Base-by-base conservation (phyloP, 176 grass and related monocot species). In the Triticum monococcum region DNA sequence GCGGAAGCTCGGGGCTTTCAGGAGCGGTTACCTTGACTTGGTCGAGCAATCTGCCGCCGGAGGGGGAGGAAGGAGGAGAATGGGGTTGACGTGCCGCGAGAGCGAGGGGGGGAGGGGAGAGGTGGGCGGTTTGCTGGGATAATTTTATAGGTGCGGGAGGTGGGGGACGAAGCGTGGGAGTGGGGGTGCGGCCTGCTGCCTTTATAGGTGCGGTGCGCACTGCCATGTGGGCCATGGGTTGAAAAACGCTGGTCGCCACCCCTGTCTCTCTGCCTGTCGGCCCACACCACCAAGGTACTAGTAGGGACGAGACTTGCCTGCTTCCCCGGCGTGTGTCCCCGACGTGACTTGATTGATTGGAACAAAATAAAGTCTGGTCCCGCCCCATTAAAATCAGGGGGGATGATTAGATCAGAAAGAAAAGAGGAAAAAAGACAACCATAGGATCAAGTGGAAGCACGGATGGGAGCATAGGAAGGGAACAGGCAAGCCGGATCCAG, bases 121-220 rank as follows among this genome's bases (percentile, higher is more conserved):
- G 40, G 24, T 48, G 43, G 72, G 72, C 72, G 72, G 72, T 75
- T 75, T 24, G 12, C 24, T 18, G 41, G 26, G 43, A 18, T 75
- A 30, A 30, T 30, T 30, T 75, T 50, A 30, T 50, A 75, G 41
- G 43, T 30, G 16, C 43, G 23, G 40, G 12, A 2, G 41, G 12
- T 26, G 72, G 72, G 24, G 72, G n/a, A 43, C 2, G 69, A 75
- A 75, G 23, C 72, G 24, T 75, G 72, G 71, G 71, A 74, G 48
- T 52, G 48, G 50, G 23, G 72, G 41, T 75, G 72, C 23, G 4
- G 7, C 71, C 4, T 17, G 1, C 72, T 30, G 23, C 41, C 24
- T 75, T 75, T 75, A 75, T 75, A 23, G 43, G 41, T 43, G 28
- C 28, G 32, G 33, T 45, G 13, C 26, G 43, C 14, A 18, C 72